phyloP scores from a whole-genome alignment of 202 grass and related monocot genomes.

The Hordeum pubiflorum region DNA sequence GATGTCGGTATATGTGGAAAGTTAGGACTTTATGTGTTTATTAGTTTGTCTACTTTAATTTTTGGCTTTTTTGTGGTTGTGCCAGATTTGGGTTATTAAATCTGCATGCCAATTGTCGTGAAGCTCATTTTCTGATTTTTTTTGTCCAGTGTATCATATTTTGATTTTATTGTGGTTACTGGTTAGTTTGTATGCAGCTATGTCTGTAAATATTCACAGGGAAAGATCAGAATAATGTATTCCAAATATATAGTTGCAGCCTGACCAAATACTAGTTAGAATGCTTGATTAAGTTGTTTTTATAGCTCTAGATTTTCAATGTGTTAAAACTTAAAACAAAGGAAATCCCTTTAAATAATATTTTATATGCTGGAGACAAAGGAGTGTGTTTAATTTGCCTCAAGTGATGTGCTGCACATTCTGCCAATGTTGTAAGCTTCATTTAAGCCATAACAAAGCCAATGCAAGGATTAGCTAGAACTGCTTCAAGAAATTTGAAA shows the following conservation, averaged over 20 bases:
- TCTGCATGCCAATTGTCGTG: background rate
- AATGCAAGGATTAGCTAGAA: background rate
- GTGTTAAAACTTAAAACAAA: background rate
- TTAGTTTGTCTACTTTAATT: background rate
- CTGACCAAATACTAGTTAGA: background rate
- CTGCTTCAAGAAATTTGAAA: background rate
- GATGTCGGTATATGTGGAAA: background rate
- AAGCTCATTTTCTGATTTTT: background rate
- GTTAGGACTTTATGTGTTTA: background rate
- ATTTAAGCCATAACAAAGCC: background rate
- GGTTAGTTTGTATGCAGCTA: background rate
- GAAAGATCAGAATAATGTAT: background rate
- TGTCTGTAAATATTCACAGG: background rate
- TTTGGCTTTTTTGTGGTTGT: background rate
- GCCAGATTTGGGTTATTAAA: background rate
- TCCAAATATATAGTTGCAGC: background rate
- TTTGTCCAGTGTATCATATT: background rate
- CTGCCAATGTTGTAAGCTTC: background rate
- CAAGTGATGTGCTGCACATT: background rate
- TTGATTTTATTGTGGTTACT: background rate
- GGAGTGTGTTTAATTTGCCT: background rate
- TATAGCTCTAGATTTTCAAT: background rate
- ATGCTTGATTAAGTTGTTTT: background rate
- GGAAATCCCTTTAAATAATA: background rate
- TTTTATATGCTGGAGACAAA: background rate